Conservation (phyloP, 495 filamentous ascomycete species). For the Penicillium samsonianum region DNA sequence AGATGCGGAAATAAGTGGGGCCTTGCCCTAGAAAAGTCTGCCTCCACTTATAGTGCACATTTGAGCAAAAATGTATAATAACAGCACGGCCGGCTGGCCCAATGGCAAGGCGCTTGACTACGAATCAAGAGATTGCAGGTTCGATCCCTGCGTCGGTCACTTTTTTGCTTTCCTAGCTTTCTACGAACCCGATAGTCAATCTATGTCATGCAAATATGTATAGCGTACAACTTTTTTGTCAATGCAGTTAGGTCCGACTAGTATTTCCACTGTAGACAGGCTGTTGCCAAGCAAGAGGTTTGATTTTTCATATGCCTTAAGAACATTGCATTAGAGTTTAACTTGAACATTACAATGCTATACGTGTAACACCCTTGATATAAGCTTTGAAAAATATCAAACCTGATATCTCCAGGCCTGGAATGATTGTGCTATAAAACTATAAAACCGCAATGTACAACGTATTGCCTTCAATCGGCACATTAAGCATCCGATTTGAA, state of each 20-base stretch:
- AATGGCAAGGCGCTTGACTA: conserved; percentile 77
- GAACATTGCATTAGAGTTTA: too few species aligned
- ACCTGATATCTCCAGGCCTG: neutral
- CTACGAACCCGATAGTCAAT: neutral
- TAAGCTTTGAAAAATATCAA: neutral
- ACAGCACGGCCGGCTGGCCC: conserved; percentile 51
- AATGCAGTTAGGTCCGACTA: too few species aligned
- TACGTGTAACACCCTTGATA: neutral
- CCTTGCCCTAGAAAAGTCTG: neutral
- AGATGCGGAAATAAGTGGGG: neutral
- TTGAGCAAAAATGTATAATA: neutral
- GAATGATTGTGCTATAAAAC: neutral
- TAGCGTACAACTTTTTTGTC: too few species aligned
- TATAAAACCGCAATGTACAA: neutral
- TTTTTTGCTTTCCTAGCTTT: neutral
- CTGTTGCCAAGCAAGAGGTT: too few species aligned
- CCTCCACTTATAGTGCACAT: neutral
- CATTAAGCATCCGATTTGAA: neutral
- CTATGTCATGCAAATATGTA: neutral
- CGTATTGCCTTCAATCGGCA: neutral
- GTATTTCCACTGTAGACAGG: too few species aligned
- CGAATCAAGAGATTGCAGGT: conserved; percentile 65
- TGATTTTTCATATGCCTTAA: neutral
- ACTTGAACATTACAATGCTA: neutral
- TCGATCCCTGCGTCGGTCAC: conserved; percentile 50